These are phyloP conservation scores for Cardamine chenopodiifolia DNA, from an alignment of 345 rosid species.

Conservation along the genomic window DNA sequence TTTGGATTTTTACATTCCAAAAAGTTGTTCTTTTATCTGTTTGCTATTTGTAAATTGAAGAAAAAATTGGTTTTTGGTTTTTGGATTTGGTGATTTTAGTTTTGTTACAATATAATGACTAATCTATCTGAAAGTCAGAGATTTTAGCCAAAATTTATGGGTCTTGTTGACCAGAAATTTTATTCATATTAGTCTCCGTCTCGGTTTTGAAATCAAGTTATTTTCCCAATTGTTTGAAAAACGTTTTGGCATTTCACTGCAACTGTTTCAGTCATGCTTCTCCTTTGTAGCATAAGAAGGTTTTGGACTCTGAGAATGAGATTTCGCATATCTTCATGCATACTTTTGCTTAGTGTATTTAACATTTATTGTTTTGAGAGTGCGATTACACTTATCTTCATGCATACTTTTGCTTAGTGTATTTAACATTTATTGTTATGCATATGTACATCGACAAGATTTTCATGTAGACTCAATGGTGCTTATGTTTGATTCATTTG, in stretches of 20 bases:
- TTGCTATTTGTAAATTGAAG: slow-evolving; percentile 6
- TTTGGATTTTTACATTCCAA: background rate
- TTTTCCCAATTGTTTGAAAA: background rate
- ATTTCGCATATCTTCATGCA: background rate
- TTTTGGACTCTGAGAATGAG: background rate
- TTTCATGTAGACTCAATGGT: background rate
- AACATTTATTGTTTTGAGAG: background rate
- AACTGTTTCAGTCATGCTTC: background rate
- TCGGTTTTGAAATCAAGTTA: background rate
- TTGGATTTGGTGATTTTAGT: slow-evolving; percentile 12
- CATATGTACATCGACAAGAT: background rate
- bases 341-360: background rate
- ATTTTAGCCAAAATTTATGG: background rate
- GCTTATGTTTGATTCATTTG: background rate
- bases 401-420: background rate
- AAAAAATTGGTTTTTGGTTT: background rate
- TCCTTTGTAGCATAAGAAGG: background rate
- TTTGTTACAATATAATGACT: background rate
- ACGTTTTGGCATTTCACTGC: background rate
- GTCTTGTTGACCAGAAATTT: background rate
- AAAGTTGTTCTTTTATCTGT: background rate
- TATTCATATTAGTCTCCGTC: background rate
- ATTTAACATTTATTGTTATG: background rate
- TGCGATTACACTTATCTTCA: background rate
- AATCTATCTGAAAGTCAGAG: background rate